A percentile compares a stretch with the other conserved stretches of the same genome.
Evolutionary conservation across 805 yeast species (phyloP).

Genomic region (Soucietia sequanensis): DNA sequence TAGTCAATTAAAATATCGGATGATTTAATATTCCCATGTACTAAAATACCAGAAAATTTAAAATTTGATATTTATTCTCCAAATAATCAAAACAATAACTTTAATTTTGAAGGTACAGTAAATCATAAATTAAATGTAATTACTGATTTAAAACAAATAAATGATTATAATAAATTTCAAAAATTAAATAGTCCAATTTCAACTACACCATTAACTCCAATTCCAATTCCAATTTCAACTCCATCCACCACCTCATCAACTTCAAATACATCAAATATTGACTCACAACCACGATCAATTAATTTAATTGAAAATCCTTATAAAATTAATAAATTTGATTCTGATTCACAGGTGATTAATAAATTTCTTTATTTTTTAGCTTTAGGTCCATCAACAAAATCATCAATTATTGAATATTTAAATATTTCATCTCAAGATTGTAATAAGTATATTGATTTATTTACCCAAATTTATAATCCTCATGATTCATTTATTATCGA

Average conservation of each 20-base stretch:
- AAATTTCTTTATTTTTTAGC: slow-evolving; percentile 47
- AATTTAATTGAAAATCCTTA: background rate
- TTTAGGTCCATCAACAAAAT: slow-evolving; percentile 43
- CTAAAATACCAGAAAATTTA: slow-evolving; percentile 31
- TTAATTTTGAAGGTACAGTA: slow-evolving; percentile 30
- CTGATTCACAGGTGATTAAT: slow-evolving; percentile 1
- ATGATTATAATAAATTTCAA: slow-evolving; percentile 11
- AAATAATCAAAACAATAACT: slow-evolving; percentile 7
- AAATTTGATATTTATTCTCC: slow-evolving; percentile 33
- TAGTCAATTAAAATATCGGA: slow-evolving; percentile 30
- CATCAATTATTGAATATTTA: slow-evolving; percentile 22
- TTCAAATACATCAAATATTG: background rate
- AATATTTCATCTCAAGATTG: slow-evolving; percentile 10
- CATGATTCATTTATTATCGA: slow-evolving; percentile 29
- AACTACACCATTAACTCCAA: background rate
- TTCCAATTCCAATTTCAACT: slow-evolving; percentile 3
- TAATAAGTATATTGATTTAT: slow-evolving; percentile 19
- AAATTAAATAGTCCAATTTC: background rate
- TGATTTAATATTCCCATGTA: slow-evolving; percentile 29
- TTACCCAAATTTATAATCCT: slow-evolving; percentile 32
- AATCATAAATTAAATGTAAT: slow-evolving; percentile 27
- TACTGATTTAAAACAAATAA: slow-evolving; percentile 28
- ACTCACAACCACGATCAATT: background rate
- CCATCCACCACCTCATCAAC: slow-evolving; percentile 6
- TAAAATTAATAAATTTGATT: background rate